Conservation (phyloP, 164 flowering plant species). For the Cinnamomum micranthum region DNA sequence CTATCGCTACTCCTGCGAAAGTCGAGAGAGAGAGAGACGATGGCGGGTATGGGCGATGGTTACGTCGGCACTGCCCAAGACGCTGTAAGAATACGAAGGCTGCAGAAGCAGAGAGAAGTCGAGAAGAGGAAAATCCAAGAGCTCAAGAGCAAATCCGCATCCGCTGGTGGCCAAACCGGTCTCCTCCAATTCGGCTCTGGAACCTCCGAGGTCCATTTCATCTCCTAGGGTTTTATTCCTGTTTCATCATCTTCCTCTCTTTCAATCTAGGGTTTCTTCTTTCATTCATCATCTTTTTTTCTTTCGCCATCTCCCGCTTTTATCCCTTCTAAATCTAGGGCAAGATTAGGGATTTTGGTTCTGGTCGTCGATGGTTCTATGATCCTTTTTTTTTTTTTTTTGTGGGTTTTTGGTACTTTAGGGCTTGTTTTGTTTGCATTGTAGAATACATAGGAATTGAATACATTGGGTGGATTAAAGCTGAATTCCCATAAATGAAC, state of each 20-base stretch:
- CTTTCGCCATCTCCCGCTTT: not conserved
- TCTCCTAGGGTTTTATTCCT: too few species aligned
- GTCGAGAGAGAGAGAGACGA: conserved; percentile 21
- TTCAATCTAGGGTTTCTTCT: too few species aligned
- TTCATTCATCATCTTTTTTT: not conserved
- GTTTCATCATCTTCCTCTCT: too few species aligned
- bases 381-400: too few species aligned
- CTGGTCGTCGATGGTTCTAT: not conserved
- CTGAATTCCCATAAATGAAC: too few species aligned
- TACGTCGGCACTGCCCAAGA: conserved; percentile 99
- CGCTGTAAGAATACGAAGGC: conserved; percentile 86
- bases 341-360: not conserved
- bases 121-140: conserved; percentile 91
- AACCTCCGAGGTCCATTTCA: conserved; percentile 63
- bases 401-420: too few species aligned
- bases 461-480: too few species aligned
- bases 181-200: conserved; percentile 97
- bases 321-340: not conserved
- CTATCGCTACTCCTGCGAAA: too few species aligned
- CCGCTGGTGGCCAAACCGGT: conserved; percentile 86
- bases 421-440: too few species aligned
- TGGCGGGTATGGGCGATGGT: conserved; percentile 99
- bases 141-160: conserved; percentile 82
- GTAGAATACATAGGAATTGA: too few species aligned
- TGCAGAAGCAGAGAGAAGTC: conserved; percentile 93